Percentiles rank a stretch among this genome's conserved stretches.
Conservation (phyloP, 1,284 basidiomycete genomes). For the Cryptococcus sp. region DNA sequence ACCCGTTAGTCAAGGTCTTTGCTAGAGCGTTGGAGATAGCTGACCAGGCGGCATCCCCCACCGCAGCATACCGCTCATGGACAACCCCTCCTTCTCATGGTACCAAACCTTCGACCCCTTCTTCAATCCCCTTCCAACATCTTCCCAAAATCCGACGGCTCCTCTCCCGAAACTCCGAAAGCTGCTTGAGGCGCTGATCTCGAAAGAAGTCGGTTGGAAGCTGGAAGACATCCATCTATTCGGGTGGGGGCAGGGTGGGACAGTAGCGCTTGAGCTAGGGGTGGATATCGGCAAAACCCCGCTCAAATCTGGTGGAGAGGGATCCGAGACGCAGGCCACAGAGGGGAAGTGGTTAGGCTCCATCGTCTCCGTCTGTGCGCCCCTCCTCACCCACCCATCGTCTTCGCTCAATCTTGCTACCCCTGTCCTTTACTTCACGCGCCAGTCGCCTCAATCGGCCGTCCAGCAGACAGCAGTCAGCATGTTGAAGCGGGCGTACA, state of each 20-base stretch:
- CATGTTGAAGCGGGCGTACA: conserved; percentile 62
- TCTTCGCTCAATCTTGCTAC: conserved; percentile 55
- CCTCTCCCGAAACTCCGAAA: conserved; percentile 53
- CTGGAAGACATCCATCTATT: conserved; percentile 71
- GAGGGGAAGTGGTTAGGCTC: conserved; percentile 56
- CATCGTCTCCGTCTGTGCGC: conserved; percentile 65
- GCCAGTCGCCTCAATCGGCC: conserved; percentile 51
- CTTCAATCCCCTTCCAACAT: conserved; percentile 64
- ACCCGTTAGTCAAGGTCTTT: conserved; percentile 56
- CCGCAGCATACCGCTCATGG: conserved; percentile 70
- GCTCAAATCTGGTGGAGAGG: background rate
- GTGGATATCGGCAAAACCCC: conserved; percentile 40
- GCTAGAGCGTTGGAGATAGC: background rate
- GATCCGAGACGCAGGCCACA: background rate
- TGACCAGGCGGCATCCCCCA: background rate
- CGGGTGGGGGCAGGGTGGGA: conserved; percentile 86
- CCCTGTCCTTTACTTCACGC: conserved; percentile 63
- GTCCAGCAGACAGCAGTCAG: conserved; percentile 47
- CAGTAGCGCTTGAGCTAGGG: conserved; percentile 66
- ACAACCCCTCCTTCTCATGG: conserved; percentile 76
- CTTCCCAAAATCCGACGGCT: conserved; percentile 68
- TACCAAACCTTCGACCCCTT: conserved; percentile 76
- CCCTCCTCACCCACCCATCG: conserved; percentile 71
- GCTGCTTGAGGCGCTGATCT: conserved; percentile 60
- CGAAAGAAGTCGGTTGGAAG: conserved; percentile 58